These are phyloP conservation scores for Albophoma yamanashiensis DNA, from an alignment of 2,329 filamentous ascomycete genomes.

Conservation along the genomic window DNA sequence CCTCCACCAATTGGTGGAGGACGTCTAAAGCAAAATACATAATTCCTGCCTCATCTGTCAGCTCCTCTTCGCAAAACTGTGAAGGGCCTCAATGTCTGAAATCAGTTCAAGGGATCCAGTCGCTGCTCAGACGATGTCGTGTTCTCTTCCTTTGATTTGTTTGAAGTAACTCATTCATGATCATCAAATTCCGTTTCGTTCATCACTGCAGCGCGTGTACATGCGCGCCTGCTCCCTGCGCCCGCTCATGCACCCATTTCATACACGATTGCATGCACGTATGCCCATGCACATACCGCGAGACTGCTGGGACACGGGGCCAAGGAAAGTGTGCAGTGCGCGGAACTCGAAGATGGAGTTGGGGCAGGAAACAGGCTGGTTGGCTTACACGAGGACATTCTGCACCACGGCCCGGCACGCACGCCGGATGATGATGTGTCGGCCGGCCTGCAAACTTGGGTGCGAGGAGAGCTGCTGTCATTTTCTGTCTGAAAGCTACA, in stretches of 20 bases:
- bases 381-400: not conserved
- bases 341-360: no score
- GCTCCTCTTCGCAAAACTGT: not conserved
- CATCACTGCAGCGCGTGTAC: slow-evolving; percentile 7
- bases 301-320: not conserved
- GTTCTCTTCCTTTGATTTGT: slow-evolving; percentile 5
- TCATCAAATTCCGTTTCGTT: slow-evolving; percentile 16
- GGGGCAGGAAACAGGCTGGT: not conserved
- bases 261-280: not conserved
- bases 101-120: not conserved
- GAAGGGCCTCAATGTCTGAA: no score
- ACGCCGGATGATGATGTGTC: not conserved
- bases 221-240: not conserved
- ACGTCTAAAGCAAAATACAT: not conserved
- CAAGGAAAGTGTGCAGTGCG: not conserved
- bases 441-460: no score
- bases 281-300: not conserved
- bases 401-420: not conserved
- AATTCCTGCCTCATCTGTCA: not conserved
- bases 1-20: no score
- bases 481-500: not conserved
- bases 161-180: not conserved
- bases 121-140: slow-evolving; percentile 18
- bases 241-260: not conserved
- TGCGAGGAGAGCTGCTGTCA: not conserved